These are phyloP conservation scores for Vanrija pseudolonga DNA, from an alignment of 1,284 basidiomycete species.

Conservation along the genomic window DNA sequence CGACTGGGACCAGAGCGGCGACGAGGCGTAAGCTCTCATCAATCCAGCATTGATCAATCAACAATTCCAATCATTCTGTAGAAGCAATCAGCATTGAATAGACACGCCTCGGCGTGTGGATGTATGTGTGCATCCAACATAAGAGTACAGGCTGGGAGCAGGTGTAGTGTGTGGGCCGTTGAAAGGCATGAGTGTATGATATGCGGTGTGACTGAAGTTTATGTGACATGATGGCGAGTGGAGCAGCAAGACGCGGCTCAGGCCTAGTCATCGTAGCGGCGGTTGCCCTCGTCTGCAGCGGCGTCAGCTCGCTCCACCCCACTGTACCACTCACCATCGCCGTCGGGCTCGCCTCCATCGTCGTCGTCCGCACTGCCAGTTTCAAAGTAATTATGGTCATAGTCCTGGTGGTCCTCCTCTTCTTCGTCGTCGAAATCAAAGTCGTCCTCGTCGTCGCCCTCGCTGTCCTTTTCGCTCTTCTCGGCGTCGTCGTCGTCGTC, in stretches of 20 bases:
- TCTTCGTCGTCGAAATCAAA: constrained; percentile 47
- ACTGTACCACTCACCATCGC: constrained; percentile 22
- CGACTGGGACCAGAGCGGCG: constrained; percentile 13
- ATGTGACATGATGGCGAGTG: neutral
- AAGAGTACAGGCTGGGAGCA: too few relatives aligned
- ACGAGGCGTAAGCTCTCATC: constrained; percentile 3
- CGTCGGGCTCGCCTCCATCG: constrained; percentile 35
- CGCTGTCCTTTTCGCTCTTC: constrained; percentile 5
- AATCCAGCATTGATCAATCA: neutral
- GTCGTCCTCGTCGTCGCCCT: constrained; percentile 28
- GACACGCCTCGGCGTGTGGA: too few relatives aligned
- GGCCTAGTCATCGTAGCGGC: constrained; percentile 6
- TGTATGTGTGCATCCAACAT: too few relatives aligned
- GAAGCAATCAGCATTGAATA: too few relatives aligned
- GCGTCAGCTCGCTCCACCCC: neutral
- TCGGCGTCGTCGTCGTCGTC: constrained; percentile 6
- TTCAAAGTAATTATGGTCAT: constrained; percentile 50
- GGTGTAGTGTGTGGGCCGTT: too few relatives aligned
- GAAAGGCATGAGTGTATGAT: too few relatives aligned
- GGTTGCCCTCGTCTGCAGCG: constrained; percentile 2
- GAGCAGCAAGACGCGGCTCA: too few relatives aligned
- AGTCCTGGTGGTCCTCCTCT: constrained; percentile 47
- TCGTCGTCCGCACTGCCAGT: constrained; percentile 49
- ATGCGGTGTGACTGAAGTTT: too few relatives aligned
- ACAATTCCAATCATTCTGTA: too few relatives aligned